These are phyloP conservation scores for Cutaneotrichosporon sp. DNA, from an alignment of 1,284 basidiomycete species.

Conservation along the genomic window DNA sequence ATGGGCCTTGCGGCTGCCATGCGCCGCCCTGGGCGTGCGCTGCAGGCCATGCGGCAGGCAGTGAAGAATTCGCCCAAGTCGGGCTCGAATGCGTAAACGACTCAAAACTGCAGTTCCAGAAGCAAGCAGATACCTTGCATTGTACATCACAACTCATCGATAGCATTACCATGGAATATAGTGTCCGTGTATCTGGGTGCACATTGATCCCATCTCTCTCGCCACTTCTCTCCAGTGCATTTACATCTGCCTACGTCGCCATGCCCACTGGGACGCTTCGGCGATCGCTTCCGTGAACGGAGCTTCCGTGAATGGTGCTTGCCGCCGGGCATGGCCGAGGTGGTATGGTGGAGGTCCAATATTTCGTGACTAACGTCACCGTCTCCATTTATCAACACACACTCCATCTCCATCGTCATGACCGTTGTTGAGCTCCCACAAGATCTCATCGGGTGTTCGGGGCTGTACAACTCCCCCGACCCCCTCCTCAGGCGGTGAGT, in stretches of 20 bases:
- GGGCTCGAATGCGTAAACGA: no score
- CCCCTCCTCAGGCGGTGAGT: conserved; percentile 44
- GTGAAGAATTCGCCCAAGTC: conserved; percentile 2
- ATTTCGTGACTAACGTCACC: neutral
- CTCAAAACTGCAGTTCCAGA: no score
- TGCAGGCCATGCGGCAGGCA: conserved; percentile 39
- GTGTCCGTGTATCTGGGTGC: conserved; percentile 1
- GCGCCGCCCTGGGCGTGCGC: conserved; percentile 64
- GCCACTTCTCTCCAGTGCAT: no score
- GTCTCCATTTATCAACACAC: neutral
- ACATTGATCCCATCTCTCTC: no score
- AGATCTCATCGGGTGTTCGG: conserved; percentile 38
- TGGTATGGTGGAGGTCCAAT: neutral
- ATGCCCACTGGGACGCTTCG: no score
- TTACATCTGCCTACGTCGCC: no score
- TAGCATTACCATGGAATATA: conserved; percentile 1
- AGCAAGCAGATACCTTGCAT: conserved; percentile 1
- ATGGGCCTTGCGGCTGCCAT: conserved; percentile 70
- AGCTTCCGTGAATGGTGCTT: no score
- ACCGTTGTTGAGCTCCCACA: conserved; percentile 25
- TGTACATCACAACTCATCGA: conserved; percentile 4
- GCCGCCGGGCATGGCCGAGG: no score
- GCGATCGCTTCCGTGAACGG: no score
- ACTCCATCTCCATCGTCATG: neutral
- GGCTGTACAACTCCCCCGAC: conserved; percentile 42